Evolutionary conservation across 2,329 filamentous ascomycete genomes (phyloP).

Genomic region (Fusarium anguioides): DNA sequence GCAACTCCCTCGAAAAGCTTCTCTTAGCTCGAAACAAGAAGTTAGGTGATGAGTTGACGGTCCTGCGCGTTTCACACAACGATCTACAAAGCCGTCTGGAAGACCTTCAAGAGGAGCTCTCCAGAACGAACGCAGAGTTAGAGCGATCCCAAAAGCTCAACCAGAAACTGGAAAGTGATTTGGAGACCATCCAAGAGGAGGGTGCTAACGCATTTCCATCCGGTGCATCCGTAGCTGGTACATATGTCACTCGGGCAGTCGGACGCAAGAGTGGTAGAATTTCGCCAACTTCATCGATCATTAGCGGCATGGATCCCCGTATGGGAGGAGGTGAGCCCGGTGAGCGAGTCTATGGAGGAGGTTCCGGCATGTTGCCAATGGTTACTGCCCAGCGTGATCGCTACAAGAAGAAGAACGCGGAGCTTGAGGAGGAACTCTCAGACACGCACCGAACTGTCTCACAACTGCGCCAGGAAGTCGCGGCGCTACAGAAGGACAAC

Average conservation of each 20-base stretch:
- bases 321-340: conserved; percentile 56
- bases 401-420: conserved; percentile 94
- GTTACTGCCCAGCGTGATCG: conserved; percentile 97
- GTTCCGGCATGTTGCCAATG: conserved; percentile 95
- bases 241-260: conserved; percentile 75
- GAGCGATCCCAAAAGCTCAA: conserved; percentile 87
- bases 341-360: conserved; percentile 74
- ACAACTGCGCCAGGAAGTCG: conserved; percentile 88
- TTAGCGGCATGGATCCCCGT: conserved; percentile 90
- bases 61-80: conserved; percentile 92
- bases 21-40: conserved; percentile 96
- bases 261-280: conserved; percentile 74
- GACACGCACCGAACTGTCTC: conserved; percentile 85
- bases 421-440: conserved; percentile 90
- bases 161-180: conserved; percentile 89
- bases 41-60: conserved; percentile 89
- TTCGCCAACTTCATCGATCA: conserved; percentile 97
- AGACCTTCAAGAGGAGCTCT: conserved; percentile 84
- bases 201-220: conserved; percentile 86
- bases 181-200: conserved; percentile 87
- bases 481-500: conserved; percentile 95
- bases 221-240: conserved; percentile 91
- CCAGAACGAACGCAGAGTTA: conserved; percentile 84
- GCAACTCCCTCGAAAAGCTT: conserved; percentile 89
- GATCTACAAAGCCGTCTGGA: conserved; percentile 86